A percentile compares a stretch with the other conserved stretches of the same genome.
phyloP scores from a whole-genome alignment of 2,329 filamentous ascomycete species.

The Colletotrichum abscissum region DNA sequence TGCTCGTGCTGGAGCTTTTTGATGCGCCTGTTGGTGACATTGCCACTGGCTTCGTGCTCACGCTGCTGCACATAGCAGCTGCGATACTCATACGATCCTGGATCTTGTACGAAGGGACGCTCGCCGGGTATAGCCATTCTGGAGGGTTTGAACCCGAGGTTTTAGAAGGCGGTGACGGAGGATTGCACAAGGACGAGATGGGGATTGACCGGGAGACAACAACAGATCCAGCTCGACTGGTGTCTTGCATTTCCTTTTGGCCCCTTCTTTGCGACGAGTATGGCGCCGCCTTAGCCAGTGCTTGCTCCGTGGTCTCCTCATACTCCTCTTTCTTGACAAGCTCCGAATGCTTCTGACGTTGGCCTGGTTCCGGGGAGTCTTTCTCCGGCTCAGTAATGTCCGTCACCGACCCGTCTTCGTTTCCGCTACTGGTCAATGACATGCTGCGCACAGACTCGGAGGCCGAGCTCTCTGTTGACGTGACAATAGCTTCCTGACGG shows the following conservation, averaged over 20 bases:
- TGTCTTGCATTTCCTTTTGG: background rate
- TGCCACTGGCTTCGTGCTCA: background rate
- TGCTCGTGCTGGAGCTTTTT: background rate
- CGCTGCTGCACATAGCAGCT: conserved; percentile 13
- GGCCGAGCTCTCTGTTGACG: conserved; percentile 54
- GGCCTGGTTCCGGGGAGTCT: conserved; percentile 54
- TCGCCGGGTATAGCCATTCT: conserved; percentile 3
- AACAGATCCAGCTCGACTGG: conserved; percentile 1
- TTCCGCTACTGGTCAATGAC: conserved; percentile 46
- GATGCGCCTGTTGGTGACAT: conserved; percentile 2
- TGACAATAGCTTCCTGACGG: conserved; percentile 37
- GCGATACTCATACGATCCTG: conserved; percentile 30
- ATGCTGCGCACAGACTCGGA: conserved; percentile 42
- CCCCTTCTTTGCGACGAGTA: conserved; percentile 6
- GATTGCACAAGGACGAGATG: conserved; percentile 32
- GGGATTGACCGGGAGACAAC: conserved; percentile 25
- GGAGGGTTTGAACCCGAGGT: background rate
- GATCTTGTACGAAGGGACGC: background rate
- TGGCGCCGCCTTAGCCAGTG: conserved; percentile 33
- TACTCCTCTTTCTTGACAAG: conserved; percentile 48
- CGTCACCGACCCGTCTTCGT: conserved; percentile 46
- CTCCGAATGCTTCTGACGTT: conserved; percentile 44
- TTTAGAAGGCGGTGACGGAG: conserved; percentile 24
- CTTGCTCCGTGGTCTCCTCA: conserved; percentile 36
- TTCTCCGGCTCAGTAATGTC: conserved; percentile 64